Percentiles rank a stretch among this genome's conserved stretches.
Conservation (phyloP, 2,329 filamentous ascomycete genomes). For the Calonectria fujianensis region DNA sequence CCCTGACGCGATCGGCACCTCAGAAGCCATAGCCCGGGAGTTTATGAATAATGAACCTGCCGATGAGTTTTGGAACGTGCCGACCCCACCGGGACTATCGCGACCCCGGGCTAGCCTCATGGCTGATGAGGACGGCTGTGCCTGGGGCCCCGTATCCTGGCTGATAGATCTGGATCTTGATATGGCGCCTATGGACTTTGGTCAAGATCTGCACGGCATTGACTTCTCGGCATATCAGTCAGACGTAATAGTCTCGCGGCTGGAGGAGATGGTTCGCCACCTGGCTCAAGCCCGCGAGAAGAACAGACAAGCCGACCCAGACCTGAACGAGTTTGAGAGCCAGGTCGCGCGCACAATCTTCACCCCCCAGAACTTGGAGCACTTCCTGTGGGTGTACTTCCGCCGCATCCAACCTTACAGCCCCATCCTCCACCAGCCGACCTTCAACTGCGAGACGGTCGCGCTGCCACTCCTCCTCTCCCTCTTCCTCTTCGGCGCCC, state of each 20-base stretch:
- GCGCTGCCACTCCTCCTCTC: slow-evolving; percentile 31
- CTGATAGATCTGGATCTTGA: slow-evolving; percentile 17
- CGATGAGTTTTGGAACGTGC: neutral
- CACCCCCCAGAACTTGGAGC: slow-evolving; percentile 32
- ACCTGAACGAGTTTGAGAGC: slow-evolving; percentile 16
- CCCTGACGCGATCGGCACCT: slow-evolving; percentile 20
- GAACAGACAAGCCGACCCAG: neutral
- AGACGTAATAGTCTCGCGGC: neutral
- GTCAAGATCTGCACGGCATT: neutral
- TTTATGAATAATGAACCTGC: neutral
- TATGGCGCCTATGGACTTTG: neutral
- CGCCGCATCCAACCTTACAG: slow-evolving; percentile 31
- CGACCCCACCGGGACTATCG: neutral
- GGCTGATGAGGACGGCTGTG: slow-evolving; percentile 1
- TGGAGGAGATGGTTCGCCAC: slow-evolving; percentile 27
- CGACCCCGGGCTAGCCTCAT: neutral
- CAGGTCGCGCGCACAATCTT: slow-evolving; percentile 34
- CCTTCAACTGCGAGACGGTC: slow-evolving; percentile 31
- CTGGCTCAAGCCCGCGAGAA: slow-evolving; percentile 21
- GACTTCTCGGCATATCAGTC: neutral
- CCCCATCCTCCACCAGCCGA: slow-evolving; percentile 35
- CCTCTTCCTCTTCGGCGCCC: slow-evolving; percentile 30
- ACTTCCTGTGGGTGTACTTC: slow-evolving; percentile 37
- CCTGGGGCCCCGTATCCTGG: slow-evolving; percentile 30
- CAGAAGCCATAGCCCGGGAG: slow-evolving; percentile 13